Conservation (phyloP, 305 asterid species). For the Fraxinus xanthoxyloides region DNA sequence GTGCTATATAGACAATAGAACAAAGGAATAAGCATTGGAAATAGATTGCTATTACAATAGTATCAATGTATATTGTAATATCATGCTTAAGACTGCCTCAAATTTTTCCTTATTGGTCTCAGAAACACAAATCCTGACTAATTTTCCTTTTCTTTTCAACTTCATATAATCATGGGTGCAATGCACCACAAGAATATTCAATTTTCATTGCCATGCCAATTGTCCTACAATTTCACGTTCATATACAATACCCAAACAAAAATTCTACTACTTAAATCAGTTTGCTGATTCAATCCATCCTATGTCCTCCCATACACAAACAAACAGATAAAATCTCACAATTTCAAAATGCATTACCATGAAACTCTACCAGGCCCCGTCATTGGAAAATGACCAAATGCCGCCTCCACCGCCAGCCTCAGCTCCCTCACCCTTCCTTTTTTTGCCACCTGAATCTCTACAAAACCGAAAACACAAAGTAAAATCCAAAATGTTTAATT, state of each 20-base stretch:
- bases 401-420: conserved; percentile 68
- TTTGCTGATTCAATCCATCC: neutral
- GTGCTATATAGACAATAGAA: neutral
- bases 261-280: neutral
- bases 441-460: conserved; percentile 67
- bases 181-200: neutral
- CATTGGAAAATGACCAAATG: conserved; percentile 67
- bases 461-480: neutral
- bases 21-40: neutral
- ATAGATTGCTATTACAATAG: neutral
- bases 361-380: conserved; percentile 63
- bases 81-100: neutral
- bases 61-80: neutral
- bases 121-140: neutral
- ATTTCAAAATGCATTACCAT: conserved; percentile 48
- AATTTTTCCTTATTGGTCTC: neutral
- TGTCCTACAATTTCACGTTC: neutral
- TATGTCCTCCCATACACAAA: neutral
- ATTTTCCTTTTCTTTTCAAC: neutral
- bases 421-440: conserved; percentile 63
- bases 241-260: neutral
- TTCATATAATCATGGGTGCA: neutral
- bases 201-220: neutral
- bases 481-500: neutral
- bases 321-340: neutral